Base-by-base conservation (phyloP, 768 basidiomycete genomes). In the Termitomyces sp. region DNA sequence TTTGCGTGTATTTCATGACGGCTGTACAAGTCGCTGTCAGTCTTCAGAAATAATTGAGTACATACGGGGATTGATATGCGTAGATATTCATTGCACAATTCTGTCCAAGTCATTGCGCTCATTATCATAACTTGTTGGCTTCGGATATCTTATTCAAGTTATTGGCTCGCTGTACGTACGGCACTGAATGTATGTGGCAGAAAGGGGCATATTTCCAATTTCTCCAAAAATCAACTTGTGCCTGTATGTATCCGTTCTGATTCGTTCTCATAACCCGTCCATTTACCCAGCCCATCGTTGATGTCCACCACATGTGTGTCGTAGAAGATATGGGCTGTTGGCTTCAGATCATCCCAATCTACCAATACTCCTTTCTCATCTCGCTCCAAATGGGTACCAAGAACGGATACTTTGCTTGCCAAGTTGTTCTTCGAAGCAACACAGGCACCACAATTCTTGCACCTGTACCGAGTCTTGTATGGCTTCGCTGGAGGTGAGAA, bases 301-400 rank as follows among this genome's bases (percentile, higher is more conserved):
- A 88, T 71, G 58, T 86, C 83, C 64, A 88, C 60, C 75, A 88
- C 70, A 22, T 84, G 77, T 22, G 88, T 89, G 12, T 74, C 84
- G 64, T 89, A 89, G 71, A 88, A 90, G 6, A 85, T 84, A 68
- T 89, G 87, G 0, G 75, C 82, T 0, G 84, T 88, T 0, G 89
- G 90, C 66, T 81, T 83, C 46, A 88, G 70, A 22, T 70, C 64
- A 2, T 85, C 83, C 83, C 84, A 84, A 45, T 77, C 71, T 51
- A 80, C 73, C 54, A 87, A 81, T 51, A 71, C 75, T 7, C 85
- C 84, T 2, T 78, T 72, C 3, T 73, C 75, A 63, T 85, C 81
- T 44, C 88, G 77, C 61, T 84, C 79, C 24, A 91, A 71, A 55
- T 81, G 78, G 0, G 76, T 75, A 9, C 85, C 86, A 81, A 84